Evolutionary conservation across 148 eudicot species (phyloP).

Genomic region (Chenopodium album): DNA sequence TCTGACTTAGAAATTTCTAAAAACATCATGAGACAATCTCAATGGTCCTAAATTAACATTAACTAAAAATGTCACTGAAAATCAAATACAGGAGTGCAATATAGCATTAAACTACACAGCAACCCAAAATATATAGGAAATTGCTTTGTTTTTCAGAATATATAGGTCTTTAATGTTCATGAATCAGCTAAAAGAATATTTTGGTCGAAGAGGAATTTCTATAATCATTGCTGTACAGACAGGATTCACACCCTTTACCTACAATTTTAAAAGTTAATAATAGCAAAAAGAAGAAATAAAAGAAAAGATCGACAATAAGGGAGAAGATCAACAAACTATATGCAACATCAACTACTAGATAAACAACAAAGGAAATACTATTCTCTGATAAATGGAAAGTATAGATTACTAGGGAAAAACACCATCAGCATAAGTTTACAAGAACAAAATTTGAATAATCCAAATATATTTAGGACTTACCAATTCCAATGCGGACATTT

Average conservation of each 20-base stretch:
- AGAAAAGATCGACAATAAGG: not conserved
- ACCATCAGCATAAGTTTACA: constrained; percentile 12
- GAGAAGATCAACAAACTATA: not conserved
- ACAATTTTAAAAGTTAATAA: not conserved
- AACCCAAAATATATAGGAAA: not conserved
- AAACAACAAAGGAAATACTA: not conserved
- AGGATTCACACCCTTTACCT: not conserved
- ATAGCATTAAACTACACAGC: not conserved
- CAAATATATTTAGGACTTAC: constrained; percentile 35
- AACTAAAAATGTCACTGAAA: not conserved
- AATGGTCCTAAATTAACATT: not conserved
- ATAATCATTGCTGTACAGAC: not conserved
- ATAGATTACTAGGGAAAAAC: not conserved
- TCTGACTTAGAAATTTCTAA: not conserved
- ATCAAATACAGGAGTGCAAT: not conserved
- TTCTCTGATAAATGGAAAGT: not conserved
- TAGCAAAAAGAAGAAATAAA: not conserved
- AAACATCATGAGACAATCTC: not conserved
- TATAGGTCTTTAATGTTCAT: not conserved
- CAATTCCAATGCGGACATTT: constrained; percentile 89
- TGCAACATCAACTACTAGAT: not conserved
- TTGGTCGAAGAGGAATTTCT: not conserved
- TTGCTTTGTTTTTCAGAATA: not conserved
- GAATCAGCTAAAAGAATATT: not conserved
- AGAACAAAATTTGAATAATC: not conserved